These are phyloP conservation scores for Elsinoe batatas DNA, from an alignment of 2,329 filamentous ascomycete species.

Conservation along the genomic window DNA sequence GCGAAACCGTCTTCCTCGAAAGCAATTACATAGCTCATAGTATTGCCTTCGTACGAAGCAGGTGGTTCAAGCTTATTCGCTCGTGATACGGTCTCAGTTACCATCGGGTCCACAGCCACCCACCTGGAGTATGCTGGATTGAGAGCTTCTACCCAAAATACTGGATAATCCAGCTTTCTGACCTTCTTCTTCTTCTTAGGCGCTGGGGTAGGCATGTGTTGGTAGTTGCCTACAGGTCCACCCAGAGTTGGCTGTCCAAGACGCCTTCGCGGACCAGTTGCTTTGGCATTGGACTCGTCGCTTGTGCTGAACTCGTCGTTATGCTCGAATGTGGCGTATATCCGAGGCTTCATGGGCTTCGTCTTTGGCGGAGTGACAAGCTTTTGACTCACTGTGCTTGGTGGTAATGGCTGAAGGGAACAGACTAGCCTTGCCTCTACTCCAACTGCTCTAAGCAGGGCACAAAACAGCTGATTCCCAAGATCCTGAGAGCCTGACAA, in stretches of 20 bases:
- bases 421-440: slow-evolving; percentile 77
- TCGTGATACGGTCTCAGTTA: slow-evolving; percentile 69
- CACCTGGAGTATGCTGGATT: slow-evolving; percentile 82
- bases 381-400: slow-evolving; percentile 44
- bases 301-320: slow-evolving; percentile 19
- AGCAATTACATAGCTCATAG: slow-evolving; percentile 71
- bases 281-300: slow-evolving; percentile 19
- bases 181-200: slow-evolving; percentile 37
- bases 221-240: slow-evolving; percentile 18
- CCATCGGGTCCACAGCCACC: slow-evolving; percentile 77
- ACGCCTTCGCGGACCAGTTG: slow-evolving; percentile 20
- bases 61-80: slow-evolving; percentile 74
- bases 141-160: slow-evolving; percentile 93
- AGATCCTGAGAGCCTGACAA: slow-evolving; percentile 78
- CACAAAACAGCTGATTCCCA: slow-evolving; percentile 84
- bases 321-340: slow-evolving; percentile 24
- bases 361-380: slow-evolving; percentile 34
- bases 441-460: slow-evolving; percentile 70
- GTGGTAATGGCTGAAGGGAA: slow-evolving; percentile 75
- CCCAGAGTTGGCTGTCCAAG: slow-evolving; percentile 26
- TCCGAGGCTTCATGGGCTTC: slow-evolving; percentile 18
- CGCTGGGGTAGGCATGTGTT: slow-evolving; percentile 21
- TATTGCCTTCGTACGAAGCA: slow-evolving; percentile 63
- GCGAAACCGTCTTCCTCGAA: slow-evolving; percentile 73
- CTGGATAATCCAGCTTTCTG: slow-evolving; percentile 64